Evolutionary conservation across 192 early-diverging fungal genomes (phyloP).

Genomic region (Backusella tuberculispora): DNA sequence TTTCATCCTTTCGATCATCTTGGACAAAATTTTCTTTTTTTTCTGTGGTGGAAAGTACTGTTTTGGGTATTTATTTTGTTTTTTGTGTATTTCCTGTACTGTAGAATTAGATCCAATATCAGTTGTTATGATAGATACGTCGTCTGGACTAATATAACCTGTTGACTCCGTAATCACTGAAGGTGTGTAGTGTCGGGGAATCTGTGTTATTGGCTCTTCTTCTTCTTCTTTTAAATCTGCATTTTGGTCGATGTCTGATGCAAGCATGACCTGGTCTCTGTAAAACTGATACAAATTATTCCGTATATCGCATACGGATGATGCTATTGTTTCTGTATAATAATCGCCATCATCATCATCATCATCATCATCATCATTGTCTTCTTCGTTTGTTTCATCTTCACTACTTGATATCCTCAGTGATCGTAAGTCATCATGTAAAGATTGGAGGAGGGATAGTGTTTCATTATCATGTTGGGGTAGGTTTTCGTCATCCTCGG

Average conservation of each 20-base stretch:
- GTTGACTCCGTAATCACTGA: not conserved
- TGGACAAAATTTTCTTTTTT: not conserved
- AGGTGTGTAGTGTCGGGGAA: not conserved
- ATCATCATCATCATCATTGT: not conserved
- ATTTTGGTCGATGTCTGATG: not conserved
- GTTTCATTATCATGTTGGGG: not conserved
- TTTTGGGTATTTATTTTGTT: not conserved
- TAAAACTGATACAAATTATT: not conserved
- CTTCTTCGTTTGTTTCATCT: not conserved
- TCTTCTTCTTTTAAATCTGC: not conserved
- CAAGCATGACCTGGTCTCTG: not conserved
- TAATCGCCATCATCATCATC: not conserved
- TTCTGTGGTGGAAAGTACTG: not conserved
- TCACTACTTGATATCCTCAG: not conserved
- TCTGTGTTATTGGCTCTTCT: not conserved
- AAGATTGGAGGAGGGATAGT: not conserved
- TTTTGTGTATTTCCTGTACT: not conserved
- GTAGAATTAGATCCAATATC: not conserved
- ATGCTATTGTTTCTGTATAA: not conserved
- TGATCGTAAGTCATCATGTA: not conserved
- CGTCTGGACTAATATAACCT: conserved; percentile 1
- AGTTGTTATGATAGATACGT: conserved; percentile 5
- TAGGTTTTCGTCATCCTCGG: not conserved
- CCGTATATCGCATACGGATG: not conserved
- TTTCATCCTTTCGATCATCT: not conserved